phyloP scores from a whole-genome alignment of 805 yeast species.

The Huiozyma sinensis region DNA sequence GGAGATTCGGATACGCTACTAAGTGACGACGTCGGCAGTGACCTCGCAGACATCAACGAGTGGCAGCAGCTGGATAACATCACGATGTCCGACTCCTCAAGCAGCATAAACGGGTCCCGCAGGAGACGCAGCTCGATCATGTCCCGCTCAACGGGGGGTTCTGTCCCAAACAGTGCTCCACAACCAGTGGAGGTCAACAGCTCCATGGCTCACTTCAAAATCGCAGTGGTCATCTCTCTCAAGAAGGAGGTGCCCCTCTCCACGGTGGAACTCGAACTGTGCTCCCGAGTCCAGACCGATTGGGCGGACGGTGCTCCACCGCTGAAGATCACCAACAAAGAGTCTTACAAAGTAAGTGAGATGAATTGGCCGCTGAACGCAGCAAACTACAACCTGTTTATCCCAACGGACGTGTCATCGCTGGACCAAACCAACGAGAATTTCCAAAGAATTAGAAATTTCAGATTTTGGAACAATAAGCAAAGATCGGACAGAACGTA shows the following conservation, averaged over 20 bases:
- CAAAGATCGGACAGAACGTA: slow-evolving; percentile 8
- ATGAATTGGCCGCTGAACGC: slow-evolving; percentile 37
- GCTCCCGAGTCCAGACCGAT: slow-evolving; percentile 56
- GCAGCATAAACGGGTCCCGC: not conserved
- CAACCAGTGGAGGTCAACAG: not conserved
- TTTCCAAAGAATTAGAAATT: slow-evolving; percentile 9
- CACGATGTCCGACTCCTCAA: not conserved
- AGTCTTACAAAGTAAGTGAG: slow-evolving; percentile 38
- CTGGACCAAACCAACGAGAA: slow-evolving; percentile 17
- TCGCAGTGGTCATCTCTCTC: slow-evolving; percentile 5
- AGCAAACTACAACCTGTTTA: slow-evolving; percentile 35
- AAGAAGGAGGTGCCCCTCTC: not conserved
- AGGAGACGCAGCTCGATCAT: not conserved
- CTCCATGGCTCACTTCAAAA: slow-evolving; percentile 14
- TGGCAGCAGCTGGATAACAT: not conserved
- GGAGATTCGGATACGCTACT: not conserved
- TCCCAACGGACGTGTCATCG: slow-evolving; percentile 21
- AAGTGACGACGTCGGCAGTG: not conserved
- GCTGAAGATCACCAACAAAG: slow-evolving; percentile 32
- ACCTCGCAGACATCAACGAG: not conserved
- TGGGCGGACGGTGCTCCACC: slow-evolving; percentile 35
- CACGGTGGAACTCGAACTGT: slow-evolving; percentile 28
- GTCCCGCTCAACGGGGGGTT: not conserved
- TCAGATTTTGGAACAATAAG: slow-evolving; percentile 14
- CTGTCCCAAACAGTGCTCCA: not conserved